These are phyloP conservation scores for Abelmoschus esculentus DNA, from an alignment of 345 rosid species.

Conservation along the genomic window DNA sequence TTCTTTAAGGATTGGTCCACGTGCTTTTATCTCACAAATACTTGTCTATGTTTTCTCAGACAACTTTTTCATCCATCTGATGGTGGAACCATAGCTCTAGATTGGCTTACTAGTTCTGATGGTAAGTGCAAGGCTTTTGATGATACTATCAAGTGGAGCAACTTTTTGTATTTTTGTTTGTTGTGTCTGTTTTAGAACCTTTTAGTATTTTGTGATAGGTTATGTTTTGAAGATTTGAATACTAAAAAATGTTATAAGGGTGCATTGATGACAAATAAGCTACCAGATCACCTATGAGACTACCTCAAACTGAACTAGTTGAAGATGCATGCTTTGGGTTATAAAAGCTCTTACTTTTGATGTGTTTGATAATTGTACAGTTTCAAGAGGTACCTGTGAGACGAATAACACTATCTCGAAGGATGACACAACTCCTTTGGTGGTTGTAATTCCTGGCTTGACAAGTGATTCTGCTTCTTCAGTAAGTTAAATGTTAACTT, in stretches of 20 bases:
- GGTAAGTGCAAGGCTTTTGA: slow-evolving; percentile 27
- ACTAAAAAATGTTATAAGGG: background rate
- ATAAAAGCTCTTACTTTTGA: background rate
- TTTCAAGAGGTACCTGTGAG: slow-evolving; percentile 19
- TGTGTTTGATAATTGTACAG: slow-evolving; percentile 20
- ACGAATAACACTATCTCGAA: slow-evolving; percentile 22
- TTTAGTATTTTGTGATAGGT: background rate
- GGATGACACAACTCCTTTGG: slow-evolving; percentile 50
- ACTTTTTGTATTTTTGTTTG: background rate
- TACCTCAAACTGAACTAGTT: background rate
- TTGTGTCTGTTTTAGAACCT: background rate
- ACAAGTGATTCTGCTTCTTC: slow-evolving; percentile 62
- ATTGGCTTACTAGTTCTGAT: slow-evolving; percentile 61
- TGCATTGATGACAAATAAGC: background rate
- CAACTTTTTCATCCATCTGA: slow-evolving; percentile 63
- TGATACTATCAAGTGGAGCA: background rate
- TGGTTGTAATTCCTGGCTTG: slow-evolving; percentile 61
- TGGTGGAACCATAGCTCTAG: slow-evolving; percentile 88
- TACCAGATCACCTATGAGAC: background rate
- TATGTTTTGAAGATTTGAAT: background rate
- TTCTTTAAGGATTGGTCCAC: background rate
- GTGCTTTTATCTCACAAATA: background rate
- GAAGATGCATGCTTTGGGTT: background rate
- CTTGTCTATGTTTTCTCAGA: slow-evolving; percentile 22
- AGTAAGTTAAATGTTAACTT: slow-evolving; percentile 30